Base-by-base conservation (phyloP, 495 filamentous ascomycete species). In the Neurospora sp. region DNA sequence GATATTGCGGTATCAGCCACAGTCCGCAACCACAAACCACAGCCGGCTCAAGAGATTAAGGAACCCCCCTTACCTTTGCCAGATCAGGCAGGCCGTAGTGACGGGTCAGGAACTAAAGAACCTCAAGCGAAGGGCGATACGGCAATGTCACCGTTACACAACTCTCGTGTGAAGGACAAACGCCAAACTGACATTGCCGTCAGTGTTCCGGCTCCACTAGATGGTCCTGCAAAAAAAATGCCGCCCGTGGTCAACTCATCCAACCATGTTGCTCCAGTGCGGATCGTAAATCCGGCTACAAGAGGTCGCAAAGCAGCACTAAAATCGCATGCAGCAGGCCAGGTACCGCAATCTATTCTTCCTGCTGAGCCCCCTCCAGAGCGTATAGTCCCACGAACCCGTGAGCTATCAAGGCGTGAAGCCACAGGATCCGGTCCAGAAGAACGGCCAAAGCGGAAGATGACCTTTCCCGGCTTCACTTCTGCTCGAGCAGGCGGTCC, bases 271-370 rank as follows among this genome's bases (percentile, higher is more conserved):
- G n/a, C 48, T 37, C 75, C 70, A 35, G 74, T 69, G 9, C 74
- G 70, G 44, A 77, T 82, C 39, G 69, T 71, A 11, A 87, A 86
- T 75, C 85, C 85, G 40, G 86, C 84, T 12, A 84, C 83, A 9
- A 81, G 84, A 70, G 85, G 85, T 20, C 83, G 80, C 68, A 86
- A 86, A 73, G 84, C 84, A 46, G 84, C 84, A 37, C 79, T 84
- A 66, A 83, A 81, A 53, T 82, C 82, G n/a, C 78, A 86, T 74
- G 83, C 84, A 22, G 81, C 79, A n/a, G 84, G 84, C 16, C 80
- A 82, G 72, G 78, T 81, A 14, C 84, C 84, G 31, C 78, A 78
- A 72, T 78, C 78, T 18, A 76, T 85, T 40, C 70, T 86, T 3
- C 79, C 83, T 0, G 42, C 71, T 16, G 81, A 82, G 22, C 73